Conservation (phyloP, 768 basidiomycete genomes). For the Macrolepiota dolichaula region DNA sequence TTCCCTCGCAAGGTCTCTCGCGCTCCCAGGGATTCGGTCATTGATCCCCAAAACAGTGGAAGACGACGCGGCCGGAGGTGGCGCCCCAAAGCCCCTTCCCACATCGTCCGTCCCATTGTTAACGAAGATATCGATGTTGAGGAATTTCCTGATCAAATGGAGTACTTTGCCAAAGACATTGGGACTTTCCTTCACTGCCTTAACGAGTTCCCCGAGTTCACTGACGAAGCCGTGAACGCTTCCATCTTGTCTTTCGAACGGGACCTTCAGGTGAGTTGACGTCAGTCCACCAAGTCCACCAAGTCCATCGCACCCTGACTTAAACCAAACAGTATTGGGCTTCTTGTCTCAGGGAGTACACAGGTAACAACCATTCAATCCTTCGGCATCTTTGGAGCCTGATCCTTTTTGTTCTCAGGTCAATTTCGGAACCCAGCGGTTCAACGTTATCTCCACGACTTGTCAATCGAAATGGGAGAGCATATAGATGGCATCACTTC, state of each 20-base stretch:
- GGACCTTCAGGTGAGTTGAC: constrained; percentile 54
- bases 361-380: constrained; percentile 32
- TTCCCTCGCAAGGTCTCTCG: constrained; percentile 63
- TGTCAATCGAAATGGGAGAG: constrained; percentile 71
- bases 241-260: constrained; percentile 67
- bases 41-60: constrained; percentile 23
- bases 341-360: constrained; percentile 63
- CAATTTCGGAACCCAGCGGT: constrained; percentile 74
- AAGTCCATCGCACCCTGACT: background rate
- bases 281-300: background rate
- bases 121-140: constrained; percentile 60
- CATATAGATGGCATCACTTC: constrained; percentile 68
- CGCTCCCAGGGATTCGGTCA: constrained; percentile 32
- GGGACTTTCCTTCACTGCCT: constrained; percentile 65
- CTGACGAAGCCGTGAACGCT: constrained; percentile 66
- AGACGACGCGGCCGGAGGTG: constrained; percentile 28
- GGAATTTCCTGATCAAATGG: constrained; percentile 63
- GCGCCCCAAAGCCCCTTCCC: constrained; percentile 40
- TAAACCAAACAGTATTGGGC: constrained; percentile 60
- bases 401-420: constrained; percentile 30
- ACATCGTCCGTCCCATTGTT: constrained; percentile 50
- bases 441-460: constrained; percentile 71
- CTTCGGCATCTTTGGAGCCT: background rate
- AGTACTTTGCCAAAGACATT: constrained; percentile 60
- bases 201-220: constrained; percentile 79